Evolutionary conservation across 495 filamentous ascomycete species (phyloP).

Genomic region (Lepidopterella palustris): DNA sequence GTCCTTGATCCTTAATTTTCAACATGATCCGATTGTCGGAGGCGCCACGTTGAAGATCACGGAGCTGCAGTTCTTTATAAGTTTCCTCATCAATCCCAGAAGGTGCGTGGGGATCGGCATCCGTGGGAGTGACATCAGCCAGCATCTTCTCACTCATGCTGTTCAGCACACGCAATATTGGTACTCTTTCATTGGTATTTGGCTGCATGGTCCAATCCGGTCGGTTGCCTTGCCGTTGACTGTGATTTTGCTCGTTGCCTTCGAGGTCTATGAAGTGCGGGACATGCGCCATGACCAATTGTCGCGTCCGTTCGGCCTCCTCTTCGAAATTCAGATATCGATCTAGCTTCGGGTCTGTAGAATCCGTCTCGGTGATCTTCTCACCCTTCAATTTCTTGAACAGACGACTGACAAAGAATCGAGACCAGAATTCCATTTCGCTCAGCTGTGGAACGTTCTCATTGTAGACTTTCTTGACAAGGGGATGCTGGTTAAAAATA

Average conservation of each 20-base stretch:
- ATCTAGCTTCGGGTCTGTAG: constrained; percentile 69
- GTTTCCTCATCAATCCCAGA: constrained; percentile 69
- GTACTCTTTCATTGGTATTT: constrained; percentile 55
- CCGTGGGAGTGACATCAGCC: constrained; percentile 71
- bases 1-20: constrained; percentile 77
- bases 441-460: constrained; percentile 80
- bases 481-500: constrained; percentile 86
- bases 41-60: constrained; percentile 70
- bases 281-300: constrained; percentile 52
- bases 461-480: constrained; percentile 86
- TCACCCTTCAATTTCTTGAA: constrained; percentile 90
- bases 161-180: constrained; percentile 81
- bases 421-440: constrained; percentile 79
- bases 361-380: constrained; percentile 66
- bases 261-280: constrained; percentile 87
- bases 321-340: constrained; percentile 65
- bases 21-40: constrained; percentile 70
- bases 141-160: constrained; percentile 84
- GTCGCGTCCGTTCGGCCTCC: constrained; percentile 44
- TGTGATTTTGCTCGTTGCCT: constrained; percentile 88
- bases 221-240: constrained; percentile 68
- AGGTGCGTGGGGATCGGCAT: constrained; percentile 56
- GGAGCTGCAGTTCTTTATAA: constrained; percentile 66
- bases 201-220: constrained; percentile 86
- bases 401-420: constrained; percentile 83